Base-by-base conservation (phyloP, 2,329 filamentous ascomycete genomes). In the Colletotrichum plurivorum region DNA sequence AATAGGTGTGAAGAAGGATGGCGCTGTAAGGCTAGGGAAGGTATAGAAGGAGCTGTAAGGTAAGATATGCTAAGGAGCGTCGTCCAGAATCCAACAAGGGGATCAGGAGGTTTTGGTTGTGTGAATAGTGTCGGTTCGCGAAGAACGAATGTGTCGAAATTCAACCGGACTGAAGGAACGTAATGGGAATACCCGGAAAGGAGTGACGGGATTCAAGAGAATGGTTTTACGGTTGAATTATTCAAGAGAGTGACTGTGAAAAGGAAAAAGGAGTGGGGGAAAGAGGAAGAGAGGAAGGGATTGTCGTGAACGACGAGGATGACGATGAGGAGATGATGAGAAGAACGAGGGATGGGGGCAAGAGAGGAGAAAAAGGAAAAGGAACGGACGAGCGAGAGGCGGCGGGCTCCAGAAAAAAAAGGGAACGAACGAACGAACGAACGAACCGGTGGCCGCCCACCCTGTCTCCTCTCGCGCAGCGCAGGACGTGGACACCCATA, bases 211-310 rank as follows among this genome's bases (percentile, higher is more conserved):
- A 76, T 78, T 80, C 80, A 76, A 43, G 77, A 75, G 71, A 71
- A 76, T 65, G 63, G 59, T 62, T 63, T 62, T 63, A 78, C 75
- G 78, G 79, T 79, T 74, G 75, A 79, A 80, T 74, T 75, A 74
- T 76, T 76, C 79, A 85, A 87, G 84, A 79, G 84, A 87, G 81
- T 80, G 85, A 87, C 84, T 85, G 78, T 81, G 77, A 75, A 78
- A 78, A 75, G 73, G 75, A 78, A 80, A 82, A 79, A 77, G 76
- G 74, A 81, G 78, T 77, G 72, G 74, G 73, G 76, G 73, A 78
- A 78, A 79, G 74, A 76, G 76, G 73, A 75, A 75, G 74, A 73
- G 76, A 76, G 77, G 75, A 79, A 78, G 77, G 78, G 79, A 76
- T 78, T 76, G 61, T 54, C 71, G 73, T 73, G 70, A 74, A 77